phyloP scores from a whole-genome alignment of 352 stramenopile species.

The Phytophthora citricola region DNA sequence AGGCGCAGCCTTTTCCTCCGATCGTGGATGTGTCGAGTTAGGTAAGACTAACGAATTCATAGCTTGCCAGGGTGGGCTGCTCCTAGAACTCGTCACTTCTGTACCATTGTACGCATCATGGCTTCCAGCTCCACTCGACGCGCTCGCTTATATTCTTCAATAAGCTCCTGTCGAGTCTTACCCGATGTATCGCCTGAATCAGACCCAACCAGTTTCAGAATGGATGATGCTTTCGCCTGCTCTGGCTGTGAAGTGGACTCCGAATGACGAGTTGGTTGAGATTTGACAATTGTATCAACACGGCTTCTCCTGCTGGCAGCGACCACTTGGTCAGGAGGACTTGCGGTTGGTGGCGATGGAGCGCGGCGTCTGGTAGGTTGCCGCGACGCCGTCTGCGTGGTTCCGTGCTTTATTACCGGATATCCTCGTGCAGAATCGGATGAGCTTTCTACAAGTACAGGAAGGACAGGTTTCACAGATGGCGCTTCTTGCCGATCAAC shows the following conservation, averaged over 20 bases:
- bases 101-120: conserved; percentile 72
- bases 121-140: conserved; percentile 68
- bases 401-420: not conserved
- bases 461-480: conserved; percentile 12
- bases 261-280: conserved; percentile 5
- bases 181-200: conserved; percentile 34
- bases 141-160: conserved; percentile 72
- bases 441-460: conserved; percentile 14
- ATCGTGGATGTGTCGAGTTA: conserved; percentile 84
- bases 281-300: conserved; percentile 10
- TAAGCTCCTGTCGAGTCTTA: conserved; percentile 61
- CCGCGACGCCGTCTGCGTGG: not conserved
- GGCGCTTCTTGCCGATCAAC: not conserved
- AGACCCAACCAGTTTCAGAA: conserved; percentile 63
- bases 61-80: not conserved
- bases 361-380: conserved; percentile 2
- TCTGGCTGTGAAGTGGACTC: conserved; percentile 8
- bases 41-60: conserved; percentile 13
- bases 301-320: conserved; percentile 22
- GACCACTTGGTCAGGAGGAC: not conserved
- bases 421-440: conserved; percentile 4
- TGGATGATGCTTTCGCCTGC: conserved; percentile 45
- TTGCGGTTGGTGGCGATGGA: conserved; percentile 22
- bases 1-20: conserved; percentile 93
- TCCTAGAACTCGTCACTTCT: conserved; percentile 37